phyloP scores from a whole-genome alignment of 306 rosid genomes.

The Vigna angularis region DNA sequence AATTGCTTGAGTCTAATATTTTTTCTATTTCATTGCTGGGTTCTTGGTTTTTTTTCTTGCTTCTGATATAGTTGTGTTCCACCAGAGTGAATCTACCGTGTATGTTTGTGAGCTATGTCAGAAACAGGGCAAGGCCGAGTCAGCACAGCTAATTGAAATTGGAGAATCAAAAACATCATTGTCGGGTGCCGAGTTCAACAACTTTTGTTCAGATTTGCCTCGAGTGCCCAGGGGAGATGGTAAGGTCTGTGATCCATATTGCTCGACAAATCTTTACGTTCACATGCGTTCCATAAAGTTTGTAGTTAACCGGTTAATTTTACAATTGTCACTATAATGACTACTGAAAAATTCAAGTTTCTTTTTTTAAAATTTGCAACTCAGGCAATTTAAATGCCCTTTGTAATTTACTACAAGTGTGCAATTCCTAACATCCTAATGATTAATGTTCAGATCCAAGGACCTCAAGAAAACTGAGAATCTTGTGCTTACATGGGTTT shows the following conservation, averaged over 20 bases:
- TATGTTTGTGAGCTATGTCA: constrained; percentile 83
- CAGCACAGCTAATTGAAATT: constrained; percentile 47
- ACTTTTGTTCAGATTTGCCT: constrained; percentile 47
- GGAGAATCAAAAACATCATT: constrained; percentile 46
- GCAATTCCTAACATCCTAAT: constrained; percentile 33
- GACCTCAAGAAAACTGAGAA: constrained; percentile 70
- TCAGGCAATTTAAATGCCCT: constrained; percentile 14
- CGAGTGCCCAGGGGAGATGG: constrained; percentile 65
- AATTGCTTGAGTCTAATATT: neutral
- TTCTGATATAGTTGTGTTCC: constrained; percentile 43
- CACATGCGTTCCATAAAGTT: constrained; percentile 5
- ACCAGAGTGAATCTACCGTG: constrained; percentile 57
- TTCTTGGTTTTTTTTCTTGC: constrained; percentile 24
- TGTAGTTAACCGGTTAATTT: constrained; percentile 15
- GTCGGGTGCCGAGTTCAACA: constrained; percentile 45
- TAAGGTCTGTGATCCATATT: constrained; percentile 72
- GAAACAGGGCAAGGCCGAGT: constrained; percentile 70
- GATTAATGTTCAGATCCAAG: constrained; percentile 57
- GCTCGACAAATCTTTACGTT: constrained; percentile 17
- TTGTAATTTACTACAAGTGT: constrained; percentile 27
- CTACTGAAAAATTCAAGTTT: constrained; percentile 17
- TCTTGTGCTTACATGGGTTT: constrained; percentile 93
- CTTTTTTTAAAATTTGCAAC: constrained; percentile 20
- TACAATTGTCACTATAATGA: neutral
- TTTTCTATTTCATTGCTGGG: neutral